Base-by-base conservation (phyloP, 139 green algal species). In the Volvox reticuliferus region DNA sequence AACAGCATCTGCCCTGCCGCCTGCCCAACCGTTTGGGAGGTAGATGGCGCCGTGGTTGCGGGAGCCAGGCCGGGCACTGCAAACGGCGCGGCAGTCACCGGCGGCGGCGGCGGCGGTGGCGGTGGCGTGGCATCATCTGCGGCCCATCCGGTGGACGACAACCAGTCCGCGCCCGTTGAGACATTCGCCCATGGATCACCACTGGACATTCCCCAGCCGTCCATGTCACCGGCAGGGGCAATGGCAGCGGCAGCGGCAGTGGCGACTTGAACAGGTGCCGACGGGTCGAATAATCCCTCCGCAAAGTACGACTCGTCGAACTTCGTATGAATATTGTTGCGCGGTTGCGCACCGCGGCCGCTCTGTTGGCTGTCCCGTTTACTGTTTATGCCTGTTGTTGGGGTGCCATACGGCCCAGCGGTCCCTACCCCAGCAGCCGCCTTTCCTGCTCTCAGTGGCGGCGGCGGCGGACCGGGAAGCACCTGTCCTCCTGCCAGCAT, bases 231-330 rank as follows among this genome's bases (percentile, higher is more conserved):
- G 33, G 81, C 79, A 55, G 65, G 22, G 80, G 26, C 80, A 12
- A 26, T 33, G n/a, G n/a, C 82, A 24, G 3, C 36, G 33, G 81
- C 79, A 55, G 65, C 13, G 80, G 26, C 80, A 12, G 19, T 33
- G 78, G 28, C 37, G 32, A 24, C 37, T 26, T 63, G 33, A 13
- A 79, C 65, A 22, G 67, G 67, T 14, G 67, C 67, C 13, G 36
- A 3, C 24, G 67, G 36, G 36, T 89, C 83, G 14, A 63, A 44
- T 18, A 81, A 37, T 0, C 26, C 68, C 26, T 89, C 83, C 0
- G 83, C 68, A 44, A 89, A 89, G 67, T 44, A 89, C 35, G 83
- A 89, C 0, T 36, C 83, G 26, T 89, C 83, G 26, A 89, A 89
- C 0, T 36, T 30, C 20, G 62, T 21, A 1, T 33, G 32, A 22